A percentile compares a stretch with the other conserved stretches of the same genome.
Conservation (phyloP, 2,329 filamentous ascomycete genomes). For the Trichoderma cornu-damae region DNA sequence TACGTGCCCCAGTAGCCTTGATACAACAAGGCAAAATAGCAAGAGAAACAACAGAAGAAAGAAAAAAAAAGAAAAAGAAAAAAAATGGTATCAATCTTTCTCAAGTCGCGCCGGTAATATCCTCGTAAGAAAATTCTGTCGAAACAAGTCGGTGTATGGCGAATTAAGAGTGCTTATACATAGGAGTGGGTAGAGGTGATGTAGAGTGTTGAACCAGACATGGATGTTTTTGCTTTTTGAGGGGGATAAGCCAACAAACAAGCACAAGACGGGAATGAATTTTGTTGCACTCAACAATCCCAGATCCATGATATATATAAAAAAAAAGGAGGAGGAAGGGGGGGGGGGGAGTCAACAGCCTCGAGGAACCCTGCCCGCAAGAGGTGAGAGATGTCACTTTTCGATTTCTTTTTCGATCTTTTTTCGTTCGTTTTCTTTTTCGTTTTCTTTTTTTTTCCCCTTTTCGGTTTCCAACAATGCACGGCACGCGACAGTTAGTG, state of each 20-base stretch:
- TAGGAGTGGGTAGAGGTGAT: conserved; percentile 29
- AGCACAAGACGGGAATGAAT: conserved; percentile 21
- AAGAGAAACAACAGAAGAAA: conserved; percentile 29
- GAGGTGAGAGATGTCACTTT: conserved; percentile 39
- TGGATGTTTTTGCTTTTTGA: conserved; percentile 17
- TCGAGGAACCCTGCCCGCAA: conserved; percentile 38
- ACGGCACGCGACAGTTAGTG: conserved; percentile 33
- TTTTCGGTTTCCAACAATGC: conserved; percentile 28
- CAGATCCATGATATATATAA: conserved; percentile 17
- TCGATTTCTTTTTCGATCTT: conserved; percentile 28
- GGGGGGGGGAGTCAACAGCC: conserved; percentile 22
- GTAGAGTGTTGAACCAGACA: background rate
- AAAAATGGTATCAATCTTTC: conserved; percentile 46
- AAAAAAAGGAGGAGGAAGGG: too few relatives aligned
- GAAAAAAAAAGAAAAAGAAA: conserved; percentile 36
- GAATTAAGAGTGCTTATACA: conserved; percentile 48
- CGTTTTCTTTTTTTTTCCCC: background rate
- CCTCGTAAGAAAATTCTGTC: conserved; percentile 37
- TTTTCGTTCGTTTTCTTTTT: conserved; percentile 30
- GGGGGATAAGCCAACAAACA: conserved; percentile 30
- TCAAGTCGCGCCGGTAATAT: conserved; percentile 37
- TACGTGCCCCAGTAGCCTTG: conserved; percentile 41
- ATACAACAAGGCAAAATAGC: conserved; percentile 32
- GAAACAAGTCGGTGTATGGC: conserved; percentile 37
- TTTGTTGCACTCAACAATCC: conserved; percentile 28